Evolutionary conservation across 495 filamentous ascomycete species (phyloP).

Genomic region (Bombardia bombarda): DNA sequence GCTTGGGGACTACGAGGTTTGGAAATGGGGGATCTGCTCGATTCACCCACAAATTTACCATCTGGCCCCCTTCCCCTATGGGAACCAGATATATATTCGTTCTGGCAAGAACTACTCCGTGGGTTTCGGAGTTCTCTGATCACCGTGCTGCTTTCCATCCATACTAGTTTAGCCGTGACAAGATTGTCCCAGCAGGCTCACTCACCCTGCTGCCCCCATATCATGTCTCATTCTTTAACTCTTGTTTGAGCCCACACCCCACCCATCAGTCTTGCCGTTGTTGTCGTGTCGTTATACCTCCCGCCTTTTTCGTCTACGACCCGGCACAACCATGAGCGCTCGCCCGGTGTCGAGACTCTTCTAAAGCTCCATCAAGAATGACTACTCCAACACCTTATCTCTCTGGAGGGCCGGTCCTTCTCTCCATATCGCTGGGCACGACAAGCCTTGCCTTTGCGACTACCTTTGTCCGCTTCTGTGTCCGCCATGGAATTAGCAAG

Average conservation of each 20-base stretch:
- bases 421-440: constrained; percentile 29
- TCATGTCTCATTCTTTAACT: constrained; percentile 1
- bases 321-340: constrained; percentile 4
- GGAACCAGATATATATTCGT: too few species aligned
- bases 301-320: neutral
- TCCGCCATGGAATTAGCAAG: constrained; percentile 17
- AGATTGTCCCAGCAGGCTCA: neutral
- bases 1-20: too few species aligned
- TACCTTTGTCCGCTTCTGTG: constrained; percentile 26
- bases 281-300: constrained; percentile 1
- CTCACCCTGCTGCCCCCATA: neutral
- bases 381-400: constrained; percentile 14
- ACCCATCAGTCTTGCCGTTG: constrained; percentile 3
- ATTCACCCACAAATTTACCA: too few species aligned
- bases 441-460: constrained; percentile 23
- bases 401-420: constrained; percentile 29
- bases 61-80: too few species aligned
- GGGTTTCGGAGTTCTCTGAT: constrained; percentile 19
- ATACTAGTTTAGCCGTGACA: constrained; percentile 11
- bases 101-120: constrained; percentile 23
- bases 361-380: constrained; percentile 11
- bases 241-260: neutral
- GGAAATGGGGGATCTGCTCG: too few species aligned
- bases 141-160: neutral
- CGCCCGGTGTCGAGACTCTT: constrained; percentile 6